Base-by-base conservation (phyloP, 2,329 filamentous ascomycete genomes). In the Fusarium napiforme region DNA sequence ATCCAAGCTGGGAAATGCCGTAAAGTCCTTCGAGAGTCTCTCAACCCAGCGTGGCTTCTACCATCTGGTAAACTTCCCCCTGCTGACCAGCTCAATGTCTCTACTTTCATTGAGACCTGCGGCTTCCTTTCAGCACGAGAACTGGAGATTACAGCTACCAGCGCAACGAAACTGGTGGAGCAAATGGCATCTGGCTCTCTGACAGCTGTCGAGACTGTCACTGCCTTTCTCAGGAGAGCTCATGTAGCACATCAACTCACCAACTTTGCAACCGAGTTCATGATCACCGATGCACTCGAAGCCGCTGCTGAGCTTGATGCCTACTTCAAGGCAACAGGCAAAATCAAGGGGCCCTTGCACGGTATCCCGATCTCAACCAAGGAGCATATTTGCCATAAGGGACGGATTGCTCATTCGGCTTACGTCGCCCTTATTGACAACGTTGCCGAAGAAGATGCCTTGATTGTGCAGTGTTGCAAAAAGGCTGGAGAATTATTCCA, bases 261-360 rank as follows among this genome's bases (percentile, higher is more conserved):
- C 23, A 45, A 45, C 23, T 45, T 45, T 19, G 23, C 42, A 9
- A 45, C 42, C 1, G 42, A 26, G 23, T 45, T 45, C 2, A 45
- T 45, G 23, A 26, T 0, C 2, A 4, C 11, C 0, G 11, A 45
- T 19, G 42, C 23, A 1, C 23, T 45, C 3, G 10, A 45, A 26
- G 10, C 16, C 16, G 42, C 42, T 12, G 16, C 23, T 19, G 42
- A 45, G 3, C 42, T 45, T 19, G n/a, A 45, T 4, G 42, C 42
- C 7, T 9, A 45, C 16, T 26, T 45, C 42, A 19, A 45, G 10
- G 42, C 23, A 19, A 26, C 42, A 0, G 42, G 42, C 4, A 19
- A 45, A 6, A 3, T 45, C 42, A 45, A 26, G 42, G 23, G 42
- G 10, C 42, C 42, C 4, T 12, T 45, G 7, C 42, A 45, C 3